Evolutionary conservation across 1,284 basidiomycete genomes (phyloP), one percentile per base, ranked within the genome.

Genomic region (Pisolithus thermaeus): DNA sequence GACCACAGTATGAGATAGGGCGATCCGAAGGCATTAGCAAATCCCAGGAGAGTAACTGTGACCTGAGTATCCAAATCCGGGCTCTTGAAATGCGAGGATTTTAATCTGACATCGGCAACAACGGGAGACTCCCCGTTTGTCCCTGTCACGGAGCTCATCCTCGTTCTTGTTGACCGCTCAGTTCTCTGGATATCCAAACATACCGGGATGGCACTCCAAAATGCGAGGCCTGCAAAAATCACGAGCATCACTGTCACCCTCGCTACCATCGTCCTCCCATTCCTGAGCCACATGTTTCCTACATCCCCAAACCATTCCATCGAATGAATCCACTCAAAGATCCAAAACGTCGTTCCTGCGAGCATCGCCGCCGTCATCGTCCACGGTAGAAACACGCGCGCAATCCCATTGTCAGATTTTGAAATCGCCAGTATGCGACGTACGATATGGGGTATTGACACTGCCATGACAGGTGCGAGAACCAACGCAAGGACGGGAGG

Each of bases 11-110:
- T 72, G 49, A 95, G 70, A 67, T 93, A 97, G 0, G 87, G 83
- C 18, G 92, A 84, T 3, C 94, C 97, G 59, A 87, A 92, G 0
- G 88, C 83, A 67, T 99, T 98, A 0, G 90, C 89, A 62, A 90
- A 97, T 0, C 96, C 94, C 1, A 93, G 71, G 0, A 98, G 79
- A 18, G 78, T 79, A 7, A 30, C 28, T 30, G 6, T 30, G 47
- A 93, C 79, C 59, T 80, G 72, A 9, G 64, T 65, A 51, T 70
- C 76, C 14, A 36, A 47, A 27, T 49, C 47, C 7, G 32, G 36
- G 41, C 46, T 30, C 28, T 30, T 7, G 2, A 7, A 30, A 30
- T 30, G 11, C 6, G 28, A 9, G 1, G 28, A 7, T 30, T 30
- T 30, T 9, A 9, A 8, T 11, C 28, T 9, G 8, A 9, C 28